A percentile compares a stretch with the other conserved stretches of the same genome.
Evolutionary conservation across 2,329 filamentous ascomycete species (phyloP).

Genomic region (Epichloe glyceriae): DNA sequence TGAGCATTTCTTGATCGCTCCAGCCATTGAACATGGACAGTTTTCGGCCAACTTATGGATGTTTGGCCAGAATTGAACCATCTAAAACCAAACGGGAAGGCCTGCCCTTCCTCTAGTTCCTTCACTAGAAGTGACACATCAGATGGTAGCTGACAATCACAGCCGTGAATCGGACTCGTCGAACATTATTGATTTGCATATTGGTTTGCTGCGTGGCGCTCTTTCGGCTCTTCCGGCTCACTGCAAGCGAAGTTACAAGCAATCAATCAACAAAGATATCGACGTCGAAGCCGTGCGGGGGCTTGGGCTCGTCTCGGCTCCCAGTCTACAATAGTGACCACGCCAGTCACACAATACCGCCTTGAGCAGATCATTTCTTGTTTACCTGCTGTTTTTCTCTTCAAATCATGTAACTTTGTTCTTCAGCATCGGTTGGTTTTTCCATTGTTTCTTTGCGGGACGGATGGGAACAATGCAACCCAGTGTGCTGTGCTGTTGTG

Average conservation of each 20-base stretch:
- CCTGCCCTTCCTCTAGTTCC: background rate
- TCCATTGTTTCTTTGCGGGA: no score
- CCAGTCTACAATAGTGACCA: background rate
- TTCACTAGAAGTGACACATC: background rate
- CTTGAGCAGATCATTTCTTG: background rate
- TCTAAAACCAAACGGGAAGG: no score
- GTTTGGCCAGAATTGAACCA: no score
- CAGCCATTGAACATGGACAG: no score
- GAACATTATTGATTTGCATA: background rate
- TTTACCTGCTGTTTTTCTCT: background rate
- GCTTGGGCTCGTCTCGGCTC: background rate
- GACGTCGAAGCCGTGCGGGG: constrained; percentile 4
- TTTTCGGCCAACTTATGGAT: no score
- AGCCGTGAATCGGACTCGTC: background rate
- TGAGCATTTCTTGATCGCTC: no score
- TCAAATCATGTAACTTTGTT: background rate
- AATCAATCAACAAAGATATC: background rate
- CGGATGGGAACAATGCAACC: no score
- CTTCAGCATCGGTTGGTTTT: background rate
- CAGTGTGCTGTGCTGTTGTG: no score
- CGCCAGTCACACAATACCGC: constrained; percentile 1
- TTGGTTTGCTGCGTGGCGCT: background rate
- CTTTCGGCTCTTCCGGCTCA: background rate
- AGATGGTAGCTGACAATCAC: background rate
- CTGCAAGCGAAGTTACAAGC: background rate